A percentile compares a stretch with the other conserved stretches of the same genome.
Evolutionary conservation across 441 rosid species (phyloP).

Genomic region (Daphne laureola): DNA sequence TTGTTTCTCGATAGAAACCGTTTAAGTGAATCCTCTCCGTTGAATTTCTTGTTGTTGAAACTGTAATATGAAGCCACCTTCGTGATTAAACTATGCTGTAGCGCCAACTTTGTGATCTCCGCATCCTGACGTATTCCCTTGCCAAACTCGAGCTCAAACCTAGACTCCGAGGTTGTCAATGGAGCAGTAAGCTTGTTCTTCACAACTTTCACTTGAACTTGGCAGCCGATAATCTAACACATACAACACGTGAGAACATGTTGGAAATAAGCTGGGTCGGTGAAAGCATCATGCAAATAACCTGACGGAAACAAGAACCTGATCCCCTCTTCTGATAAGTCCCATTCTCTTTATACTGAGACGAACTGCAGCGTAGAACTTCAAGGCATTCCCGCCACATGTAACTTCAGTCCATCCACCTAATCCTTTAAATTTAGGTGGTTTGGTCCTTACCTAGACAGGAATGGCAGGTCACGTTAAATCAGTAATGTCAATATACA

Average conservation of each 20-base stretch:
- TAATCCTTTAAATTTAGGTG: conserved; percentile 79
- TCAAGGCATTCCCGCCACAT: conserved; percentile 95
- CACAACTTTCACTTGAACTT: conserved; percentile 72
- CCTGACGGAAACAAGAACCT: conserved; percentile 30
- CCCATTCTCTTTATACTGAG: conserved; percentile 65
- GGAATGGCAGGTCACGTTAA: background rate
- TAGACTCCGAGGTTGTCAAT: conserved; percentile 44
- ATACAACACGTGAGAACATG: conserved; percentile 7
- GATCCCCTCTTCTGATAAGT: conserved; percentile 77
- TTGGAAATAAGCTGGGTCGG: conserved; percentile 8
- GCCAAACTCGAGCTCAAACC: conserved; percentile 89
- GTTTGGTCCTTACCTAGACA: conserved; percentile 76
- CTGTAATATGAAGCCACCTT: conserved; percentile 41
- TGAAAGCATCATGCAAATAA: too few species aligned
- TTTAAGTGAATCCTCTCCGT: conserved; percentile 72
- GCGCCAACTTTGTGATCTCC: conserved; percentile 63
- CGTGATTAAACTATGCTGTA: conserved; percentile 54
- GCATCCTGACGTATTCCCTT: conserved; percentile 74
- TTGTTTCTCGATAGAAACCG: conserved; percentile 39
- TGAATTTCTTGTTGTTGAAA: conserved; percentile 40
- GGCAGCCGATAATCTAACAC: conserved; percentile 66
- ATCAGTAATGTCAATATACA: background rate
- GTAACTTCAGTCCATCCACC: conserved; percentile 93
- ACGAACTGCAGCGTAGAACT: conserved; percentile 96
- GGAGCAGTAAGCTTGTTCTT: conserved; percentile 98